Evolutionary conservation across 345 rosid species (phyloP).

Genomic region (Triadica sebifera): DNA sequence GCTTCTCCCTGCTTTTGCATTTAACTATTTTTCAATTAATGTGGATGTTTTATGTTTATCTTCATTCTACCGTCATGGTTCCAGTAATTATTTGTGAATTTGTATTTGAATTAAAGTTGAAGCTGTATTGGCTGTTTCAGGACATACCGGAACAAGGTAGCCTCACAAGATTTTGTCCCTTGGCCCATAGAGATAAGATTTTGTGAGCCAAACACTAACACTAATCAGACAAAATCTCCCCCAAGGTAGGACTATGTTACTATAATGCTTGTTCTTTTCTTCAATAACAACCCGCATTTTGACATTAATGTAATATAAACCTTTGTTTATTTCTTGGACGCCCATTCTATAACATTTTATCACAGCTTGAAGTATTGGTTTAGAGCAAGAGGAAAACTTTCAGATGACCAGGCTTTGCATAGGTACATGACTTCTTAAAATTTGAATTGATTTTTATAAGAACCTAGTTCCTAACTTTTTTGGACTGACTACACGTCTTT

Average conservation of each 20-base stretch:
- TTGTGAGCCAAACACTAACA: conserved; percentile 67
- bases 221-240: conserved; percentile 79
- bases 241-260: conserved; percentile 55
- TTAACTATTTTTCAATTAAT: not conserved
- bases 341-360: conserved; percentile 9
- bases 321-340: not conserved
- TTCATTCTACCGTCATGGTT: not conserved
- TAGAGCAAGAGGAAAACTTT: conserved; percentile 90
- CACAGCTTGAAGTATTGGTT: conserved; percentile 87
- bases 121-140: conserved; percentile 44
- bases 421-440: conserved; percentile 45
- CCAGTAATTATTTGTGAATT: not conserved
- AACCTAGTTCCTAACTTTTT: too few species aligned
- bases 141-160: conserved; percentile 86
- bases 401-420: conserved; percentile 94
- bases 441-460: not conserved
- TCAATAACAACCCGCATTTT: not conserved
- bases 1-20: not conserved
- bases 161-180: conserved; percentile 57
- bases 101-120: not conserved
- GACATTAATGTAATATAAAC: not conserved
- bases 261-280: conserved; percentile 13
- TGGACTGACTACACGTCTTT: too few species aligned
- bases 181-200: conserved; percentile 97
- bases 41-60: not conserved